Base-by-base conservation (phyloP, 495 filamentous ascomycete species). In the Sordaria brevicollis region DNA sequence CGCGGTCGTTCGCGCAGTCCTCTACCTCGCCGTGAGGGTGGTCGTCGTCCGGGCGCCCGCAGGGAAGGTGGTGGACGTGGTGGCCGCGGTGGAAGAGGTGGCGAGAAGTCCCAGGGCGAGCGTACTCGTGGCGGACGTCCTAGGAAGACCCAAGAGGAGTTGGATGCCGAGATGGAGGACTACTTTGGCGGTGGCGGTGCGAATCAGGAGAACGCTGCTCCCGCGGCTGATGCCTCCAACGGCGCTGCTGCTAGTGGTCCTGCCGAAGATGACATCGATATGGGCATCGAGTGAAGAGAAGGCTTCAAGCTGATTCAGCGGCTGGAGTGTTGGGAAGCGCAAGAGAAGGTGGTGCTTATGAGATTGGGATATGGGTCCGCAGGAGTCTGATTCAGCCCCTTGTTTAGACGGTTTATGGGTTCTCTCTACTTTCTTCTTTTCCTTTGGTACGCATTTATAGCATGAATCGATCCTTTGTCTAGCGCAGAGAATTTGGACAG, bases 91-190 rank as follows among this genome's bases (percentile, higher is more conserved):
- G 78, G 80, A 38, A 57, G 49, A 57, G 78, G 76, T 17, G 79
- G 81, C 31, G 75, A 76, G 57, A 76, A 79, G 13, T 73, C 80
- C 5, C 75, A 79, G 31, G 78, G 76, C 2, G 74, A 77, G 29
- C 76, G 81, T 29, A 67, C 74, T 0, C 66, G 76, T 73, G 80
- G 80, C 35, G 88, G 88, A 54, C 86, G 94, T 66, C 90, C 90
- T 3, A 90, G 87, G 77, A 97, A 97, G 87, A 97, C 94, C 6
- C 91, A 93, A 66, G 92, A 96, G 74, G 91, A 98, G 76, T 83
- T 98, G 41, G 94, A 98, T 76, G 90, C 91, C 38, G 94, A 98
- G 82, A 98, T 98, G 94, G 93, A 89, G 37, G 92, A 97, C 76
- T 98, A 98, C 80, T 98, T 92, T 83, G 85, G 80, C 35, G 85